Evolutionary conservation across 352 stramenopile species (phyloP).

Genomic region (Phytophthora multivora): DNA sequence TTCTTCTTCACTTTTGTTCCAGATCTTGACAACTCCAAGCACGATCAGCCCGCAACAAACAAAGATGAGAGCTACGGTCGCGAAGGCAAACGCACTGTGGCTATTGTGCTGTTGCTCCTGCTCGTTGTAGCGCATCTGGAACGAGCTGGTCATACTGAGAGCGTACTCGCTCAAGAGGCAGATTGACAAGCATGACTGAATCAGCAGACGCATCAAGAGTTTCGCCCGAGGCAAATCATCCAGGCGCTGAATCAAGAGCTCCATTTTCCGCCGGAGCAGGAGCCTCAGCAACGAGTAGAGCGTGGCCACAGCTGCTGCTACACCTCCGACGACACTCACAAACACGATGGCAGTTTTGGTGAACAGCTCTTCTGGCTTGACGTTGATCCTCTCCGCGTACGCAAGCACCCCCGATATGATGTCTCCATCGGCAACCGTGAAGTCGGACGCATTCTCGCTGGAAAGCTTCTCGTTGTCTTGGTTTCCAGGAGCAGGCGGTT

Average conservation of each 20-base stretch:
- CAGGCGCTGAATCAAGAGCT: slow-evolving; percentile 61
- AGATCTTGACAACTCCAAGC: slow-evolving; percentile 67
- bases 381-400: slow-evolving; percentile 66
- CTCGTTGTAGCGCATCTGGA: slow-evolving; percentile 79
- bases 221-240: slow-evolving; percentile 73
- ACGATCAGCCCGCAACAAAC: slow-evolving; percentile 75
- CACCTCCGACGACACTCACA: slow-evolving; percentile 53
- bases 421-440: slow-evolving; percentile 66
- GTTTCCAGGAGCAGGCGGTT: slow-evolving; percentile 7
- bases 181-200: slow-evolving; percentile 72
- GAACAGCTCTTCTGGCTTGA: slow-evolving; percentile 73
- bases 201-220: slow-evolving; percentile 69
- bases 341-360: slow-evolving; percentile 77
- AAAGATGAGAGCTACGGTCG: slow-evolving; percentile 61
- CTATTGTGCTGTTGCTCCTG: slow-evolving; percentile 41
- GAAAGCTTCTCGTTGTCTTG: slow-evolving; percentile 26
- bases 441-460: slow-evolving; percentile 39
- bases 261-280: slow-evolving; percentile 48
- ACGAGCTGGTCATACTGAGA: slow-evolving; percentile 78
- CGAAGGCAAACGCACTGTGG: slow-evolving; percentile 58
- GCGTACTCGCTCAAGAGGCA: slow-evolving; percentile 84
- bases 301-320: slow-evolving; percentile 61
- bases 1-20: slow-evolving; percentile 61
- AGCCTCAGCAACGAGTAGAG: slow-evolving; percentile 60
- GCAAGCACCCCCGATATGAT: slow-evolving; percentile 78